Evolutionary conservation across 352 stramenopile genomes (phyloP).

Genomic region (Peronospora belbahrii): DNA sequence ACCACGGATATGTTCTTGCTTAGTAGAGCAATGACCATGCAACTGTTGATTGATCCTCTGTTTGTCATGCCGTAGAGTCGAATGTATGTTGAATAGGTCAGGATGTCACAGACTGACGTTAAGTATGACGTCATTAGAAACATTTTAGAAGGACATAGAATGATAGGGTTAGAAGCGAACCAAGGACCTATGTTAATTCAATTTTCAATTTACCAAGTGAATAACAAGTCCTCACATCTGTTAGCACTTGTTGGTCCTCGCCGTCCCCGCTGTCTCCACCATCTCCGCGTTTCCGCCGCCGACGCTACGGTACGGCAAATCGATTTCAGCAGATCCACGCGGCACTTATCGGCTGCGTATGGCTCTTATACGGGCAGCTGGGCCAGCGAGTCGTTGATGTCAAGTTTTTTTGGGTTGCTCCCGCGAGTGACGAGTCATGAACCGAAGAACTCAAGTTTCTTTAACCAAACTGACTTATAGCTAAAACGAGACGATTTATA

Average conservation of each 20-base stretch:
- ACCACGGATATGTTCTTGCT: no score
- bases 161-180: neutral
- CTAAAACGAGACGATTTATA: constrained; percentile 1
- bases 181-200: neutral
- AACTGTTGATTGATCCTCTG: no score
- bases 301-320: neutral
- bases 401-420: neutral
- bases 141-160: neutral
- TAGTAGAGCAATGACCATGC: no score
- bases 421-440: neutral
- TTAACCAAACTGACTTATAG: constrained; percentile 3
- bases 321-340: neutral
- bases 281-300: neutral
- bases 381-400: neutral
- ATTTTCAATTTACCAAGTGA: neutral
- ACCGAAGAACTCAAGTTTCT: neutral
- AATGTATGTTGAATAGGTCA: neutral
- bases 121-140: neutral
- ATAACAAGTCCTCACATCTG: neutral
- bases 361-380: neutral
- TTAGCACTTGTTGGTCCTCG: constrained; percentile 1
- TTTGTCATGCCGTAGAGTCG: no score
- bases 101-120: neutral
- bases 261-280: neutral
- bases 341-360: neutral